Evolutionary conservation across 2,329 filamentous ascomycete species (phyloP).

Genomic region (Colletotrichum costaricense): DNA sequence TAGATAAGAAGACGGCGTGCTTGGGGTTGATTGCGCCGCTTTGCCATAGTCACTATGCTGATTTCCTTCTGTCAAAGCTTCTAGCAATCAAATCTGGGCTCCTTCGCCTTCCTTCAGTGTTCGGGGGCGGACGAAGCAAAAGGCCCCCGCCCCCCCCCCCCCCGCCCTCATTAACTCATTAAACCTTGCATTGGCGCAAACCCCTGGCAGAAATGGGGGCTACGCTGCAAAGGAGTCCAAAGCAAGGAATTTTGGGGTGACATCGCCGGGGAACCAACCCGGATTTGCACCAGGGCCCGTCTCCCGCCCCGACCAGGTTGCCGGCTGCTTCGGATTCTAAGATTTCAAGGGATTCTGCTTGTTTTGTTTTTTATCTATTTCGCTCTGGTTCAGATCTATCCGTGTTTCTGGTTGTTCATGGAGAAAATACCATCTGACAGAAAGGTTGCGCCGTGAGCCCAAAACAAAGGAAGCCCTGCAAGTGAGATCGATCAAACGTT

Average conservation of each 20-base stretch:
- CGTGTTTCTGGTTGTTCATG: neutral
- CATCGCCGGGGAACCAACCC: conserved; percentile 10
- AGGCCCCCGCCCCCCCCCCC: neutral
- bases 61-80: conserved; percentile 22
- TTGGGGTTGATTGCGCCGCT: neutral
- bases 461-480: neutral
- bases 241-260: neutral
- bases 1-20: conserved; percentile 1
- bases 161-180: conserved; percentile 11
- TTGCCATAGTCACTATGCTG: neutral
- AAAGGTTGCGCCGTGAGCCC: neutral
- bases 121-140: neutral
- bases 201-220: neutral
- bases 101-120: neutral
- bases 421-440: neutral
- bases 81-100: conserved; percentile 14
- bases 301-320: too few species aligned
- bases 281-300: conserved; percentile 15
- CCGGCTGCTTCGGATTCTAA: conserved; percentile 10
- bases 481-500: neutral
- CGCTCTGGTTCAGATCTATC: neutral
- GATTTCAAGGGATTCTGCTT: neutral
- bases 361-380: neutral
- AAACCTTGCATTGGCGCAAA: conserved; percentile 18
- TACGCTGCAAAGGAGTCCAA: neutral